phyloP scores from a whole-genome alignment of 2,329 filamentous ascomycete genomes.

The Fusarium haematococcum region DNA sequence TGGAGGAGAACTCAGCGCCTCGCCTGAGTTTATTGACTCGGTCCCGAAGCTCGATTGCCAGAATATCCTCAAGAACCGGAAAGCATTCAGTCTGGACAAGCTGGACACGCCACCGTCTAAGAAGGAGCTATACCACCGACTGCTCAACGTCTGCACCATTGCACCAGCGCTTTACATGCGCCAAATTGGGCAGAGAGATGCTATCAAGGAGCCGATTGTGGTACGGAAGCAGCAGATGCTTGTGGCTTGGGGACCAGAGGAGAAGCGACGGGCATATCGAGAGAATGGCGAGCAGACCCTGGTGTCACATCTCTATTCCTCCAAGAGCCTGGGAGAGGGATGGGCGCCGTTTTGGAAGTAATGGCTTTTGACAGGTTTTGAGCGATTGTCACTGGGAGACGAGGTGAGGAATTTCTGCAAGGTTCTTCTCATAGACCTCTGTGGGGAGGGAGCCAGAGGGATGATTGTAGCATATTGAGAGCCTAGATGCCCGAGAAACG shows the following conservation, averaged over 20 bases:
- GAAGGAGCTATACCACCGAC: conserved; percentile 47
- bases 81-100: conserved; percentile 49
- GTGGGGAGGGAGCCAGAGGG: background rate
- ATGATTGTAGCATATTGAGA: background rate
- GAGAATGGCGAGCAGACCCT: conserved; percentile 47
- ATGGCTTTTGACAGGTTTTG: background rate
- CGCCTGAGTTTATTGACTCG: conserved; percentile 48
- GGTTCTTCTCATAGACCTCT: background rate
- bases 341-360: conserved; percentile 27
- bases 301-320: conserved; percentile 45
- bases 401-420: background rate
- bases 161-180: conserved; percentile 53
- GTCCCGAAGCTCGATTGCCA: conserved; percentile 49
- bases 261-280: conserved; percentile 46
- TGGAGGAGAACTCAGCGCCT: conserved; percentile 39
- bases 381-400: background rate
- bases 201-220: conserved; percentile 48
- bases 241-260: conserved; percentile 53
- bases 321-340: conserved; percentile 28
- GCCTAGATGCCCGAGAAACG: background rate
- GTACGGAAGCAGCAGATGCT: conserved; percentile 54
- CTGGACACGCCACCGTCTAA: conserved; percentile 47
- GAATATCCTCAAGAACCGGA: conserved; percentile 53
- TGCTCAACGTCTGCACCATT: conserved; percentile 51
- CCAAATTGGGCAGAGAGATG: conserved; percentile 49